Base-by-base conservation (phyloP, 164 flowering plant genomes). In the Vitis cinerea region DNA sequence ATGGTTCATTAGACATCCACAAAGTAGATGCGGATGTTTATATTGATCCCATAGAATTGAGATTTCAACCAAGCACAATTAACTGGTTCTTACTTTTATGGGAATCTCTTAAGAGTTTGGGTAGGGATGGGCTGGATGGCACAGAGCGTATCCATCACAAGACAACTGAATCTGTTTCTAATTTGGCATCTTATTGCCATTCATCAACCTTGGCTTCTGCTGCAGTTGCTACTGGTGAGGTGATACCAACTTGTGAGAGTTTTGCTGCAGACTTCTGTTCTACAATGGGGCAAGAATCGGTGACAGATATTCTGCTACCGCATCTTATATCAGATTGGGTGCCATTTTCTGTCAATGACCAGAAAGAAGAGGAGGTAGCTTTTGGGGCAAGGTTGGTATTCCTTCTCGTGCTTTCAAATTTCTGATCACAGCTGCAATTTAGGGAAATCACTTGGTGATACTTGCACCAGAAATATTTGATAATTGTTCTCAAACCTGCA, bases 291-390 rank as follows among this genome's bases (percentile, higher is more conserved):
- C 81, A 70, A 66, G 88, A 82, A 64, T 63, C 72, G 9, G 61
- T 19, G 10, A 50, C 71, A 71, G 80, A 81, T 69, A 70, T 75
- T 73, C 70, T 82, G 68, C 74, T 90, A 16, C 88, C 85, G 54
- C 83, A 75, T 77, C 74, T 93, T 63, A 96, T 96, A 73, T 77
- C 87, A 44, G 91, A 92, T 75, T 96, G 99, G 99, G 89, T 93
- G 61, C 87, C 92, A 57, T 72, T 61, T 27, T 78, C 78, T 65
- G 60, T 63, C 58, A 71, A 72, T 57, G 72, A 31, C 48, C 75
- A 76, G 71, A 80, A 76, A 59, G 81, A 75, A 59, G 85, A 72
- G 66, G 98, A 84, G 72, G 74, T 77, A 59, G 95, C 93, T 76
- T 81, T 88, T 71, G 94, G 88, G 63, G 90, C 95, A 76, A 96